Evolutionary conservation across 2,329 filamentous ascomycete species (phyloP).

Genomic region (Sclerotiophoma versabilis): DNA sequence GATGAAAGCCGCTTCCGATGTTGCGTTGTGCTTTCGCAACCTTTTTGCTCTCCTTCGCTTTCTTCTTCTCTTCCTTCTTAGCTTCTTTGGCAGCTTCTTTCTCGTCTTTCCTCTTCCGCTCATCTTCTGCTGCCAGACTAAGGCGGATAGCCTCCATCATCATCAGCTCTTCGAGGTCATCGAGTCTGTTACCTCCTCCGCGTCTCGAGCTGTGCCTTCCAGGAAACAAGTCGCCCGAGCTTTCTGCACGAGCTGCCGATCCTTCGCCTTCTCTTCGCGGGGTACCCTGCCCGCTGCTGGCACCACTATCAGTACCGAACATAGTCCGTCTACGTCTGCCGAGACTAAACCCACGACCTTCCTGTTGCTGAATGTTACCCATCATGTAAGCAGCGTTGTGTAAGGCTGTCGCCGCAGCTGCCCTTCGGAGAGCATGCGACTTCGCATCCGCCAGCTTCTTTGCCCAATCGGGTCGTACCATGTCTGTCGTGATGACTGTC

Average conservation of each 20-base stretch:
- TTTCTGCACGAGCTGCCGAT: conserved; percentile 43
- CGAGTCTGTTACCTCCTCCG: conserved; percentile 68
- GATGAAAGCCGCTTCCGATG: conserved; percentile 55
- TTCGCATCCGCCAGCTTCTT: conserved; percentile 86
- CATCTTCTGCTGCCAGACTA: conserved; percentile 91
- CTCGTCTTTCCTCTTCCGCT: conserved; percentile 84
- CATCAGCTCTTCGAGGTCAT: conserved; percentile 97
- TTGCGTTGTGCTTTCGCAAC: conserved; percentile 73
- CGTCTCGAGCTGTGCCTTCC: conserved; percentile 62
- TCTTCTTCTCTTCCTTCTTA: conserved; percentile 85
- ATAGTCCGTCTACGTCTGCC: conserved; percentile 59
- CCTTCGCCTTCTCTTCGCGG: conserved; percentile 49
- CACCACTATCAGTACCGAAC: conserved; percentile 56
- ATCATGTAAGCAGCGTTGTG: conserved; percentile 96
- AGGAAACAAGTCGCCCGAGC: conserved; percentile 46
- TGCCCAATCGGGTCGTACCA: conserved; percentile 91
- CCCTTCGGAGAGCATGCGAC: conserved; percentile 82
- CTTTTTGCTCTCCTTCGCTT: conserved; percentile 70
- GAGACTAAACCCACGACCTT: conserved; percentile 59
- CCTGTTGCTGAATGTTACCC: conserved; percentile 60
- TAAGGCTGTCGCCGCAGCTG: conserved; percentile 90
- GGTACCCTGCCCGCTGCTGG: conserved; percentile 54
- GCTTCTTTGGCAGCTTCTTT: conserved; percentile 82
- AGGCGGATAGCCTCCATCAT: conserved; percentile 94
- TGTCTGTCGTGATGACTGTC: conserved; percentile 90